Conservation (phyloP, 305 asterid species). For the Fraxinus xanthoxyloides region DNA sequence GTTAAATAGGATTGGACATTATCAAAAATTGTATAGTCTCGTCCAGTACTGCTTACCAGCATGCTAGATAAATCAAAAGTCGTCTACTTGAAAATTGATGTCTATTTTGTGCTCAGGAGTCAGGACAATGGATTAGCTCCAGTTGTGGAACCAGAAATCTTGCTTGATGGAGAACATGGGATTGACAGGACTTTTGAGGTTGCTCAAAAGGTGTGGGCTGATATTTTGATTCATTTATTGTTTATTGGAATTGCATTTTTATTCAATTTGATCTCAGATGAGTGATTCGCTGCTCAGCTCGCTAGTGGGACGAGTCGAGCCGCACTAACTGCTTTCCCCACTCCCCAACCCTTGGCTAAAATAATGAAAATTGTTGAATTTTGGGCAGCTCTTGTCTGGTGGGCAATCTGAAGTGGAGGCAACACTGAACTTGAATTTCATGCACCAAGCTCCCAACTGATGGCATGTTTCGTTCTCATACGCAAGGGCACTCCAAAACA, state of each 20-base stretch:
- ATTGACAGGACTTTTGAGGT: not conserved
- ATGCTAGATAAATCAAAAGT: not conserved
- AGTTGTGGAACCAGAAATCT: not conserved
- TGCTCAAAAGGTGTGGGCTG: not conserved
- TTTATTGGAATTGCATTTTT: not conserved
- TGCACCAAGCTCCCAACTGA: conserved; percentile 61
- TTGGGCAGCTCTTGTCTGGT: not conserved
- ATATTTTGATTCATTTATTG: no score
- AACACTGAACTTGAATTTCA: conserved; percentile 55
- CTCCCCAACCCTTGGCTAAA: not conserved
- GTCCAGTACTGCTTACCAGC: not conserved
- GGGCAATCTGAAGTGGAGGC: conserved; percentile 29
- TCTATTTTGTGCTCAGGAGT: not conserved
- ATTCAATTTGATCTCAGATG: not conserved
- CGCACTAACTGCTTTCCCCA: not conserved
- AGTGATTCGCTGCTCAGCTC: not conserved
- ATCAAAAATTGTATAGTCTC: no score
- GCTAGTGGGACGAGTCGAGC: not conserved
- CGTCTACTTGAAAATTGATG: not conserved
- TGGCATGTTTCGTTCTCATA: conserved; percentile 60
- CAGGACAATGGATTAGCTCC: not conserved
- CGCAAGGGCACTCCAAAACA: conserved; percentile 61
- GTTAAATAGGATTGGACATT: no score
- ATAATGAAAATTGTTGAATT: not conserved
- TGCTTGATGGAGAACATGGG: not conserved